Base-by-base conservation (phyloP, 352 stramenopile species). In the Pythium sp. region DNA sequence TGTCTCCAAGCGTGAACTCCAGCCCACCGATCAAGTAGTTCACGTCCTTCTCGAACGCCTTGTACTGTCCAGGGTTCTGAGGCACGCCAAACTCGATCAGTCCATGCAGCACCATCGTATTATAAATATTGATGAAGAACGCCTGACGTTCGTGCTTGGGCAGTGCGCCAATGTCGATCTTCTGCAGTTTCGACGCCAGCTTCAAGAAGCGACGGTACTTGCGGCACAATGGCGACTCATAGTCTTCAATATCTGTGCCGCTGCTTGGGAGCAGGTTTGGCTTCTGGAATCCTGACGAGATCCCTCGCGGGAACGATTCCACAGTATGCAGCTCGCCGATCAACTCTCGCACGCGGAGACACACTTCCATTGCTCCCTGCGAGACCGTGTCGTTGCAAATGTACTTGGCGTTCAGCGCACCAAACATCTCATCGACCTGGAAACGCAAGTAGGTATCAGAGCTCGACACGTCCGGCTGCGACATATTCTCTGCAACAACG, bases 71-170 rank as follows among this genome's bases (percentile, higher is more conserved):
- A 5, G 87, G 75, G 49, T 93, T 96, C 68, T 96, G 85, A n/a
- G 88, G 88, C 38, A 92, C 76, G 28, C 86, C 86, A 54, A 96
- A 92, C 71, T 94, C 88, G 62, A 96, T 86, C 34, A 94, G 74
- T 9, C 86, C 88, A 62, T 96, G 88, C 30, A 96, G 78, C 55
- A 93, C 88, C 88, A 94, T 94, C 2, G 82, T 84, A 69, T 96
- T 96, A 78, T 94, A 94, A 58, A 94, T 78, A 75, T 96, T 96
- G 81, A 96, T 94, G 63, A 96, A 96, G 63, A 96, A 96, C 2
- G 87, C 82, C 62, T 94, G 88, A 5, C 87, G 86, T 54, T 94
- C 88, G 65, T 94, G 86, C 71, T 93, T 94, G 11, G 87, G 82
- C 22, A 96, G 67, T 51, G 74, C 81, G 12, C 73, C 69, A n/a